Conservation (phyloP, 2,329 filamentous ascomycete genomes). For the Tolypocladium sp. region DNA sequence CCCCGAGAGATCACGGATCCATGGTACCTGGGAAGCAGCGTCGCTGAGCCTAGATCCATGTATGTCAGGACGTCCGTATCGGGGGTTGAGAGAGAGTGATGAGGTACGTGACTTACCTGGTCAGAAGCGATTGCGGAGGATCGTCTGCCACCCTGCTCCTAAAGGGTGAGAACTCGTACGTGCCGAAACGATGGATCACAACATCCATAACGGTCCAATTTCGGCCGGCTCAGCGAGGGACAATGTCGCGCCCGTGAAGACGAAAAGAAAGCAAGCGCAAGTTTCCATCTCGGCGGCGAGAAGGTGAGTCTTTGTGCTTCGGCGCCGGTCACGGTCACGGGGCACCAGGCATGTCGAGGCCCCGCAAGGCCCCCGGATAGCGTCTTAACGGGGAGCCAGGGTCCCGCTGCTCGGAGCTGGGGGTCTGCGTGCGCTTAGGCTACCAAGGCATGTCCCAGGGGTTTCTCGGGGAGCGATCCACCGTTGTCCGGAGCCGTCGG, state of each 20-base stretch:
- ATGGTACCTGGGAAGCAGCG: slow-evolving; percentile 16
- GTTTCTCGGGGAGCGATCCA: no score
- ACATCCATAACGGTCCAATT: slow-evolving; percentile 16
- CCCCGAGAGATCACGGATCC: slow-evolving; percentile 27
- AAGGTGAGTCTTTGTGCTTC: background rate
- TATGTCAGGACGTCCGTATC: background rate
- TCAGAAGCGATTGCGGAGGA: background rate
- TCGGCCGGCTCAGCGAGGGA: background rate
- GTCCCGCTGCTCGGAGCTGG: background rate
- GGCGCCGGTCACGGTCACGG: background rate
- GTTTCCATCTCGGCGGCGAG: background rate
- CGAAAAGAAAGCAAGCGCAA: background rate
- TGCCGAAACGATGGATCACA: slow-evolving; percentile 19
- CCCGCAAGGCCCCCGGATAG: background rate
- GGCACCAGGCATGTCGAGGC: background rate
- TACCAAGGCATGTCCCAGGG: no score
- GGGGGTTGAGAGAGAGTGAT: background rate
- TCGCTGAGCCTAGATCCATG: background rate
- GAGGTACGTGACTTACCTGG: slow-evolving; percentile 1
- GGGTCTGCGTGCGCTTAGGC: background rate
- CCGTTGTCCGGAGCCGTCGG: no score
- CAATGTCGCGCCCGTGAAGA: background rate
- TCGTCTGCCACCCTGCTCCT: slow-evolving; percentile 1
- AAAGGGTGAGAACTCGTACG: slow-evolving; percentile 20
- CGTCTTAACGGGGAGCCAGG: background rate